Evolutionary conservation across 208 protist species (phyloP), one percentile per base, ranked within the genome.

Genomic region (Porcisia deanei): DNA sequence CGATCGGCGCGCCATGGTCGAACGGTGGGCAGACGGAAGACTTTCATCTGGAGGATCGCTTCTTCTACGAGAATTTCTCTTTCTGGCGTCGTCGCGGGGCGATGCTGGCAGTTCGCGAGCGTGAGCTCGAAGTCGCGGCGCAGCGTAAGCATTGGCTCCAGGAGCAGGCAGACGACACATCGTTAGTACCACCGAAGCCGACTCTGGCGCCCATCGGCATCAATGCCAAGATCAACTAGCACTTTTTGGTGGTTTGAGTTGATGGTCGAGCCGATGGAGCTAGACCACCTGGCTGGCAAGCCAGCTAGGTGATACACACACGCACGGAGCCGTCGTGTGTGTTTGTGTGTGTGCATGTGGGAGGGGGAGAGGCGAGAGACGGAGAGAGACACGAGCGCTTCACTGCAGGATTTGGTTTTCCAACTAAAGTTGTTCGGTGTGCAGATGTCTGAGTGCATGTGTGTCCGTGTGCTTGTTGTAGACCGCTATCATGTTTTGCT

Each of bases 1-100:
- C 91, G 22, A 86, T 94, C 64, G 91, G 88, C 25, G 91, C 91
- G 12, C 84, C 81, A 60, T 97, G 89, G 89, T 94, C 88, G 71
- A 97, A 97, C 70, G 93, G 93, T 63, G 93, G 93, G 12, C 93
- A 97, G 76, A 96, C 90, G 37, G 93, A 97, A 79, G 93, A 97
- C 80, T 97, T 97, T 77, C 93, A 96, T 75, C 71, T 97, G 3
- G 93, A 97, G 82, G 93, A 97, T 73, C 89, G 93, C 59, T 95
- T 95, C 88, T 93, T 95, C 78, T 94, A 91, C 81, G 90, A 94
- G 73, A 96, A 97, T 81, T 94, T 92, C 76, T 88, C 88, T 9
- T 95, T 90, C 85, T 96, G 91, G 91, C 73, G 90, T 70, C 76
- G 91, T 20, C 92, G 91, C 80, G 90, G 90, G 30, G 76, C 91